Percentiles rank a stretch among this genome's conserved stretches.
Evolutionary conservation across 2,329 filamentous ascomycete genomes (phyloP).

Genomic region (Fusarium coffeatum): DNA sequence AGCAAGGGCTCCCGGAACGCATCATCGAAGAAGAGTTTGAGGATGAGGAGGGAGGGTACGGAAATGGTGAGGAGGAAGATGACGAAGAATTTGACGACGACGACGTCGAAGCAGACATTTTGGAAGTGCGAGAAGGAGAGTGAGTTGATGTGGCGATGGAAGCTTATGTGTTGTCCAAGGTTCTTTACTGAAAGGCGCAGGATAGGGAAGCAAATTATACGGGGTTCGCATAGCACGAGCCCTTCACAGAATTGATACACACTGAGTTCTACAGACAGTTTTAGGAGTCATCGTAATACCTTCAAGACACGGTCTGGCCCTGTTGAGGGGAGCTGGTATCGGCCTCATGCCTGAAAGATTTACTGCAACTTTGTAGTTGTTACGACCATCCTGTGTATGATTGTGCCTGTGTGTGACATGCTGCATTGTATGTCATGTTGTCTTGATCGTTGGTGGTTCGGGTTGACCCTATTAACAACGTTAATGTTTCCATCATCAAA

Average conservation of each 20-base stretch:
- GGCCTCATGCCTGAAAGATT: neutral
- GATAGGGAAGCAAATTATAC: neutral
- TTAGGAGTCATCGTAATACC: neutral
- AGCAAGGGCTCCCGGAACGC: conserved; percentile 43
- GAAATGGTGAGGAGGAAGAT: conserved; percentile 46
- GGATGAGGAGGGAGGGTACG: conserved; percentile 48
- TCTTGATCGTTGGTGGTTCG: neutral
- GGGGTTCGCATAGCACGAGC: conserved; percentile 2
- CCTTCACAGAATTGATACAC: neutral
- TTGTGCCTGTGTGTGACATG: neutral
- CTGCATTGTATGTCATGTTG: neutral
- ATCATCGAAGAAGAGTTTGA: conserved; percentile 48
- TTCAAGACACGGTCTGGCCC: neutral
- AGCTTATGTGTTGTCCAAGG: conserved; percentile 5
- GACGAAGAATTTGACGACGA: conserved; percentile 48
- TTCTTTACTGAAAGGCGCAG: conserved; percentile 22
- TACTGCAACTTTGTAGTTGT: neutral
- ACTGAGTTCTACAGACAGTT: neutral
- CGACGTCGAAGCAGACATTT: conserved; percentile 50
- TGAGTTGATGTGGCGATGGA: conserved; percentile 39
- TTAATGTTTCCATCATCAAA: neutral
- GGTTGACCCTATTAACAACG: neutral
- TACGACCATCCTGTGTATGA: neutral
- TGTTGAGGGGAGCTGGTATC: too few species aligned
- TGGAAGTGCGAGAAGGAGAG: conserved; percentile 53